Conservation (phyloP, 768 basidiomycete genomes). For the Myochromella boudieri region DNA sequence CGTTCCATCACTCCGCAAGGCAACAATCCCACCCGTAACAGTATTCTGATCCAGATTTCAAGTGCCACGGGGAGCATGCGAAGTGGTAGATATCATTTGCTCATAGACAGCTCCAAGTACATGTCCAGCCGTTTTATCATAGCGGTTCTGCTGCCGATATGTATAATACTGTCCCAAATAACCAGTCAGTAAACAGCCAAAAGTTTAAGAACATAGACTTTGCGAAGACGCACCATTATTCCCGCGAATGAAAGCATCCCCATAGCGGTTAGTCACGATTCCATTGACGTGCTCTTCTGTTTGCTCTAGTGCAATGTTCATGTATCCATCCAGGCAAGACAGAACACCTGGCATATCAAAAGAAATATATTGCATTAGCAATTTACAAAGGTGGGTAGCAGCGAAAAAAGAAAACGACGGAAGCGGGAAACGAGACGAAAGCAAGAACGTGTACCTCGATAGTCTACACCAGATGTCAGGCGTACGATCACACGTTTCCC, state of each 20-base stretch:
- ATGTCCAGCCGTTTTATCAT: no score
- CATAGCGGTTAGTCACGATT: constrained; percentile 82
- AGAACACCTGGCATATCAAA: constrained; percentile 62
- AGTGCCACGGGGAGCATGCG: no score
- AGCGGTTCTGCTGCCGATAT: constrained; percentile 71
- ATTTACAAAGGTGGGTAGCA: no score
- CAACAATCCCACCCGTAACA: no score
- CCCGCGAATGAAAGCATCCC: constrained; percentile 93
- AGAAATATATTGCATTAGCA: not conserved
- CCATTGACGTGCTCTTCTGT: constrained; percentile 96
- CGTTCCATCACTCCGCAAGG: no score
- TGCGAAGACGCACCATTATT: constrained; percentile 69
- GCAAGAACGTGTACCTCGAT: constrained; percentile 61
- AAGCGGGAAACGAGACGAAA: no score
- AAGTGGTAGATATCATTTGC: no score
- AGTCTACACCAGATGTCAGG: constrained; percentile 90
- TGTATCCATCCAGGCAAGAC: constrained; percentile 96
- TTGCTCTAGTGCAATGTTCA: constrained; percentile 98
- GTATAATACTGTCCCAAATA: constrained; percentile 76
- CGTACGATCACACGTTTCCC: constrained; percentile 95
- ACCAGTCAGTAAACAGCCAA: no score
- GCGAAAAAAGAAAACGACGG: no score
- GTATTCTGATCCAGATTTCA: no score
- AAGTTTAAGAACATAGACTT: constrained; percentile 12
- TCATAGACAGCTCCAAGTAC: no score